phyloP scores from a whole-genome alignment of 2,329 filamentous ascomycete species.

The Trichoderma sp. region DNA sequence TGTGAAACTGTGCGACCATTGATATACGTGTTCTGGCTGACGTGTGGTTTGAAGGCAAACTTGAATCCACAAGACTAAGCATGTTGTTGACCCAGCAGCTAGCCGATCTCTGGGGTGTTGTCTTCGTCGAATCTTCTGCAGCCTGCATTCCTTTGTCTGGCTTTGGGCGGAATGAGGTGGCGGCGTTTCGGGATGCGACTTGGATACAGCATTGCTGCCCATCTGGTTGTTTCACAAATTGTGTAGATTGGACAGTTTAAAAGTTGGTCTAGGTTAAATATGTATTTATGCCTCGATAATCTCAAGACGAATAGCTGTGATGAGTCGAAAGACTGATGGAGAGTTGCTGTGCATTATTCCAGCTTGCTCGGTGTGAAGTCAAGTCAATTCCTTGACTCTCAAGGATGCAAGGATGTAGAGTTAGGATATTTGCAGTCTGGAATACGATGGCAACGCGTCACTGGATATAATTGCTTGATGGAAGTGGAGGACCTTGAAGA shows the following conservation, averaged over 20 bases:
- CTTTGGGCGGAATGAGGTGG: not conserved
- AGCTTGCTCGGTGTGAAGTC: not conserved
- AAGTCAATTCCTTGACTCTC: too few relatives aligned
- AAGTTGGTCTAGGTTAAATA: too few relatives aligned
- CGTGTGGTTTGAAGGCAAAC: not conserved
- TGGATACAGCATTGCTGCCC: not conserved
- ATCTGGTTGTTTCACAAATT: not conserved
- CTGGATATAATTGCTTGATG: not conserved
- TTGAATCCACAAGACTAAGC: not conserved
- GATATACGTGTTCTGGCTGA: slow-evolving; percentile 1
- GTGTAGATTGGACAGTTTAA: not conserved
- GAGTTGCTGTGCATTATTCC: not conserved
- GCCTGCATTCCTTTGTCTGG: not conserved
- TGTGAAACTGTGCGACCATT: slow-evolving; percentile 15
- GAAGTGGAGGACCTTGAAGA: not conserved
- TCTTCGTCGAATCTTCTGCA: not conserved
- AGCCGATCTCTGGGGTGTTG: not conserved
- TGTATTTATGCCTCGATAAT: not conserved
- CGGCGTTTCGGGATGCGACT: not conserved
- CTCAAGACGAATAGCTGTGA: not conserved
- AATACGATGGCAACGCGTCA: not conserved
- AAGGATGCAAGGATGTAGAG: not conserved
- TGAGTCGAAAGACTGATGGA: not conserved
- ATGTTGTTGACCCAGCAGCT: not conserved
- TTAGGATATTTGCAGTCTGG: not conserved